phyloP scores from a whole-genome alignment of 345 rosid species.

The Aquilaria yunnanensis region DNA sequence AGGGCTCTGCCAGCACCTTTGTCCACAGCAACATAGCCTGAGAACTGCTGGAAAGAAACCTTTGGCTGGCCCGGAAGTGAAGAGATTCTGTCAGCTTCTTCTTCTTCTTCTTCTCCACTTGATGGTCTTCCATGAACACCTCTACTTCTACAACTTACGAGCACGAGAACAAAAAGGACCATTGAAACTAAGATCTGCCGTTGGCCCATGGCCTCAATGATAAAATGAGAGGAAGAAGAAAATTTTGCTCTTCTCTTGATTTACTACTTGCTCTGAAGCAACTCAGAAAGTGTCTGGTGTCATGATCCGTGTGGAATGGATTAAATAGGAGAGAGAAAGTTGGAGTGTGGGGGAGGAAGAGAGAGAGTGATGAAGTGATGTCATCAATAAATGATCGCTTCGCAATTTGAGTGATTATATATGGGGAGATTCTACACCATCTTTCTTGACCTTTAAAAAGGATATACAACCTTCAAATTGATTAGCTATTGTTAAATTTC shows the following conservation, averaged over 20 bases:
- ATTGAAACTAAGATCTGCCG: conserved; percentile 22
- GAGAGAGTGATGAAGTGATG: conserved; percentile 4
- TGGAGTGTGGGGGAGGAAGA: conserved; percentile 2
- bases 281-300: conserved; percentile 1
- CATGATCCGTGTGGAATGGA: conserved; percentile 14
- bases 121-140: conserved; percentile 2
- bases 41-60: conserved; percentile 81
- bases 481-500: too few species aligned
- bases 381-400: conserved; percentile 3
- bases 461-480: too few species aligned
- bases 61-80: conserved; percentile 94
- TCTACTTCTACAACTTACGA: conserved; percentile 5
- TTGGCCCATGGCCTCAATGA: conserved; percentile 22
- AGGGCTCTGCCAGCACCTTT: conserved; percentile 68
- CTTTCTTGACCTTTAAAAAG: too few species aligned
- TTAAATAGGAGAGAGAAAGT: conserved; percentile 25
- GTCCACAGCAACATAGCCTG: conserved; percentile 84
- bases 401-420: not conserved
- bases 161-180: conserved; percentile 17
- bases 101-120: conserved; percentile 33
- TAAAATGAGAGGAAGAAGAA: conserved; percentile 6
- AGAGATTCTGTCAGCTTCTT: conserved; percentile 60
- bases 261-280: not conserved
- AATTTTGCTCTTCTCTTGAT: conserved; percentile 12
- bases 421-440: not conserved